These are phyloP conservation scores for Punica granatum DNA, from an alignment of 345 rosid species.

Conservation along the genomic window DNA sequence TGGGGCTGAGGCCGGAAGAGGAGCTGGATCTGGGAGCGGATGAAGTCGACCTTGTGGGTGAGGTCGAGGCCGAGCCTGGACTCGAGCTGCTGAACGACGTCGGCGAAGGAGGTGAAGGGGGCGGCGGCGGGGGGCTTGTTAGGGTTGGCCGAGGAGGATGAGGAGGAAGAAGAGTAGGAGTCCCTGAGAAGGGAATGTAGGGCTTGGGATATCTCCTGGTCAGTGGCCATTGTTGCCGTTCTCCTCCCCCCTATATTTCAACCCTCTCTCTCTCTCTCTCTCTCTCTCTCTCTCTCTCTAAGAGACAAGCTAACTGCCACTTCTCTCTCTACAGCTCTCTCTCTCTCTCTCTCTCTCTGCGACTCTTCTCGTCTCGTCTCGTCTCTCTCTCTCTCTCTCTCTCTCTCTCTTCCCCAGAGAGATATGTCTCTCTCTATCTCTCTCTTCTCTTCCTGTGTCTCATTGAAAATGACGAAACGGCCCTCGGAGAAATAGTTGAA, in stretches of 20 bases:
- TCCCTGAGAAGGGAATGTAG: conserved; percentile 29
- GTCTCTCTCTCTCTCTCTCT: conserved; percentile 11
- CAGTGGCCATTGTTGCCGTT: conserved; percentile 4
- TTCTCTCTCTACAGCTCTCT: not conserved
- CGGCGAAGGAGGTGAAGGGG: conserved; percentile 56
- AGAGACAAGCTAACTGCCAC: conserved; percentile 1
- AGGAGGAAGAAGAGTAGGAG: conserved; percentile 26
- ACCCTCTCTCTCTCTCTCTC: conserved; percentile 14
- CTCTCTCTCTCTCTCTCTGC: not conserved
- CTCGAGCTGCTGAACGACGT: conserved; percentile 76
- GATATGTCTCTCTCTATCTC: conserved; percentile 5
- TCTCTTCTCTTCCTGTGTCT: not conserved
- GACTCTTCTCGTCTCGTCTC: too few relatives aligned
- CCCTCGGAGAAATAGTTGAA: not conserved
- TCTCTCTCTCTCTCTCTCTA: conserved; percentile 14
- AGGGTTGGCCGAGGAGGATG: conserved; percentile 39
- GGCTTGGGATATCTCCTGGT: conserved; percentile 16
- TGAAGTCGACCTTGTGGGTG: conserved; percentile 72
- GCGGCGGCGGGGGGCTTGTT: conserved; percentile 67
- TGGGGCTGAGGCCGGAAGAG: conserved; percentile 55
- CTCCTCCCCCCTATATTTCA: conserved; percentile 5
- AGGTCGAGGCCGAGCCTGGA: conserved; percentile 77
- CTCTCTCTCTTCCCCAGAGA: not conserved
- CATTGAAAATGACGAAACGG: not conserved
- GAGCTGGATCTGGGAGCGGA: conserved; percentile 68